Conservation (phyloP, 2,329 filamentous ascomycete genomes). For the Hymenoscyphus infarciens region DNA sequence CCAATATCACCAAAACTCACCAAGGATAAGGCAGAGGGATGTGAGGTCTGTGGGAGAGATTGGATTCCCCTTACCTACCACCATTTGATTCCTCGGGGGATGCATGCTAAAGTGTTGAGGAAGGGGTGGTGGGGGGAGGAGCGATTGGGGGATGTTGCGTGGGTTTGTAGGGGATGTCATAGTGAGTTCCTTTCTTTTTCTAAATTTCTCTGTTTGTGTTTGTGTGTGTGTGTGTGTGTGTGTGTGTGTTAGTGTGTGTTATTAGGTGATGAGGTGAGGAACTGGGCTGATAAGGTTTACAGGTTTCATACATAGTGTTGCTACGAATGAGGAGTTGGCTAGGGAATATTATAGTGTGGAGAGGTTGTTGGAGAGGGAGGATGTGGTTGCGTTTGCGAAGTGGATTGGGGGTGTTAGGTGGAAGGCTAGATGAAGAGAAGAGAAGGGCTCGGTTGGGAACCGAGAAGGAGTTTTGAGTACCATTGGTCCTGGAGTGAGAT, state of each 20-base stretch:
- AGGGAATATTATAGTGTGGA: conserved; percentile 71
- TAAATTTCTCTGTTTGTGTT: too few species aligned
- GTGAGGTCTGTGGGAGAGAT: conserved; percentile 72
- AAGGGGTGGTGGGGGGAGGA: conserved; percentile 75
- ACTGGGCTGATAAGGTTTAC: too few species aligned
- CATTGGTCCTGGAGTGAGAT: too few species aligned
- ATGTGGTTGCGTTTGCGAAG: conserved; percentile 65
- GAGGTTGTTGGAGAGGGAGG: conserved; percentile 62
- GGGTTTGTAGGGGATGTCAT: conserved; percentile 83
- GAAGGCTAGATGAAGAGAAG: conserved; percentile 50
- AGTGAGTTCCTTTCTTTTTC: conserved; percentile 34
- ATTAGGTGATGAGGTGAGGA: too few species aligned
- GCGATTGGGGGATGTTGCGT: conserved; percentile 75
- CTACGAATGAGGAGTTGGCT: conserved; percentile 74
- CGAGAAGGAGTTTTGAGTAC: too few species aligned
- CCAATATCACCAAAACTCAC: conserved; percentile 63
- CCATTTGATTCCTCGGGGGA: conserved; percentile 75
- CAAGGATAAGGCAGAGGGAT: conserved; percentile 49
- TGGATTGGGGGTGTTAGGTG: conserved; percentile 74
- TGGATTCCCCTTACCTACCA: conserved; percentile 80
- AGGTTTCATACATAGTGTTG: conserved; percentile 70
- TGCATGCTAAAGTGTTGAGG: conserved; percentile 73
- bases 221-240: too few species aligned
- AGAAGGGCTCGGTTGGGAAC: too few species aligned
- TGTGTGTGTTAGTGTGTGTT: too few species aligned